Base-by-base conservation (phyloP, 2,329 filamentous ascomycete genomes). In the Echinosphaeria canescens region DNA sequence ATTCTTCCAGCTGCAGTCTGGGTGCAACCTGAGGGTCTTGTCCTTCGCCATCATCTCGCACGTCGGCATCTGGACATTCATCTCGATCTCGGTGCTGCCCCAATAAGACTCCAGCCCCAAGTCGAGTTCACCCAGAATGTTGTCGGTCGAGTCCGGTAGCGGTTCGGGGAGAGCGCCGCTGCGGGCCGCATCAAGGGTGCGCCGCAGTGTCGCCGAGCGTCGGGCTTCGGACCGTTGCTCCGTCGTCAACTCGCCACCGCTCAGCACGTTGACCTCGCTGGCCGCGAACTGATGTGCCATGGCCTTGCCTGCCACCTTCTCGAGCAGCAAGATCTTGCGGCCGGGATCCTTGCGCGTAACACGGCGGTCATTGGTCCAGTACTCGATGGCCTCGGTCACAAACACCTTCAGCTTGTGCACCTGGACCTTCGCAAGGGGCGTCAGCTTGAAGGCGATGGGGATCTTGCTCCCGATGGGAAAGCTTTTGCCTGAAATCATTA, bases 401-500 rank as follows among this genome's bases (percentile, higher is more conserved):
- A 75, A 84, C 1, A 92, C 81, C 48, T 90, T 91, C 46, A 93
- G 73, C 36, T 85, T 73, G 49, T 92, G 84, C 29, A 85, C 79
- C 44, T 90, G 80, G 5, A 92, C 82, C 53, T 93, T 93, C 32
- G 84, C 82, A 13, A 93, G 52, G 0, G 84, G 84, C 1, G 82
- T 92, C 35, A 93, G 59, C 48, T 91, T 92, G 56, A 93, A 91
- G 2, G 82, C 82, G 31, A 93, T 88, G 1, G 84, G 84, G 11
- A 93, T 80, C 39, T 78, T 78, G 22, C 75, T 66, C 11, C 84
- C 84, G 13, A 93, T 64, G 1, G 84, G 80, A 32, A 93, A 93
- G 1, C 82, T 90, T 57, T 92, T 92, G 29, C 84, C 84, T 2
- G 82, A 92, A 29, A 93, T 91, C 43, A 92, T 74, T 37, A 93